Evolutionary conservation across 139 green algal genomes (phyloP).

Genomic region (Zygnema cylindricum): DNA sequence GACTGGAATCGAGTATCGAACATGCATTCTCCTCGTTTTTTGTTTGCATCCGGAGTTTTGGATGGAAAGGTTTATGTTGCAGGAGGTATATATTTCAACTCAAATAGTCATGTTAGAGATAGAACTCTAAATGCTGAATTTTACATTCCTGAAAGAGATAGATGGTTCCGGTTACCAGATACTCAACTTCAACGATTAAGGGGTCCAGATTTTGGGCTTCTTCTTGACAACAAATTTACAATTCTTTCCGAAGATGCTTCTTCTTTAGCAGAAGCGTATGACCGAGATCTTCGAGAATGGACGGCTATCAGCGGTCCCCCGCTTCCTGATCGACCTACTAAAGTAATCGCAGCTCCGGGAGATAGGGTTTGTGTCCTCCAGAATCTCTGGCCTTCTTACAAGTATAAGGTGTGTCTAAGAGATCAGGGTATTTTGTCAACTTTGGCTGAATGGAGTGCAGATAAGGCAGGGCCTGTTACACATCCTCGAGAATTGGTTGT

Average conservation of each 20-base stretch:
- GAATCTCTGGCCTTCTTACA: constrained; percentile 1
- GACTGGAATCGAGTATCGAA: neutral
- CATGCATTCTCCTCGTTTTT: neutral
- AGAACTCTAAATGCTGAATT: neutral
- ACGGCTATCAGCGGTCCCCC: neutral
- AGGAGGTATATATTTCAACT: neutral
- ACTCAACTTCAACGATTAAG: neutral
- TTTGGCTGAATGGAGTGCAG: neutral
- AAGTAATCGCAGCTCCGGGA: neutral
- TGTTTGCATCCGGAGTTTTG: neutral
- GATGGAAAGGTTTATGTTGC: neutral
- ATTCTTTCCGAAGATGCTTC: neutral
- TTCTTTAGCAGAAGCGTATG: neutral
- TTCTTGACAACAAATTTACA: neutral
- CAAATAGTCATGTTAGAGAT: neutral
- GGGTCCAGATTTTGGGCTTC: neutral
- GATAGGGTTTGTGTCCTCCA: neutral
- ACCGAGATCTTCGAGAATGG: neutral
- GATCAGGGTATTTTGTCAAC: neutral
- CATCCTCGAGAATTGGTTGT: neutral
- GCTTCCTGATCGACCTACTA: neutral
- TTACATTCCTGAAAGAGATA: neutral
- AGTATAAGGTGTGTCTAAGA: neutral
- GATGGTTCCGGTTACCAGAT: neutral
- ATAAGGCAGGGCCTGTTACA: neutral